Evolutionary conservation across 345 rosid species (phyloP), one percentile per base, ranked within the genome.

Genomic region (Acer saccharum): DNA sequence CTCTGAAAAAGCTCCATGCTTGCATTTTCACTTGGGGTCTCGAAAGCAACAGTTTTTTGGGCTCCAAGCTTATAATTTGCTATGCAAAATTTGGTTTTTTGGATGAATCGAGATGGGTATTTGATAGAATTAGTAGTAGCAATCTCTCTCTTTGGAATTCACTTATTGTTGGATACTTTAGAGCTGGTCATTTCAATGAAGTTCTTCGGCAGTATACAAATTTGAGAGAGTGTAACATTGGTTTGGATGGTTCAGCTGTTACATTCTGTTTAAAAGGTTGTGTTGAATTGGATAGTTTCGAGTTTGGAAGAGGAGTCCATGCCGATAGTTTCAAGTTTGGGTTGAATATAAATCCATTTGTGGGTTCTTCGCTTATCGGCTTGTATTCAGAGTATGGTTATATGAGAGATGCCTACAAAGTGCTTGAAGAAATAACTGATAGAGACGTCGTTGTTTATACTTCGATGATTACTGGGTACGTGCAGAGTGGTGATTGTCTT

Each of bases 401-500:
- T 29, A 75, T 80, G 27, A 43, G 0, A 20, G 80, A 73, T 81
- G 84, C 83, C 44, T 71, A 57, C 50, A 83, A 80, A 60, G 81
- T 83, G 73, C 80, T 83, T 63, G 84, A 80, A 66, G 84, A 80
- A 83, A 81, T 83, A 54, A 50, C 73, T 69, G 72, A 52, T 2
- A 74, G 69, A 71, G 85, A 84, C 63, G 81, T 79, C 44, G 84
- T 84, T 69, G 81, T 77, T 20, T 74, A 82, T 73, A 81, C 85
- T 1, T 79, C 83, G 0, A 65, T 84, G 77, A 76, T 81, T 46
- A 84, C 79, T 6, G 84, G 64, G 20, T 81, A 39, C 50, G 75
- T 81, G 16, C 75, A 48, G 50, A 14, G 55, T 41, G 75, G 83
- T 8, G 75, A 73, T 77, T 29, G 39, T 14, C 64, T 32, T 54